Evolutionary conservation across 257 asterid species (phyloP), one percentile per base, ranked within the genome.

Genomic region (Datura wrightii): DNA sequence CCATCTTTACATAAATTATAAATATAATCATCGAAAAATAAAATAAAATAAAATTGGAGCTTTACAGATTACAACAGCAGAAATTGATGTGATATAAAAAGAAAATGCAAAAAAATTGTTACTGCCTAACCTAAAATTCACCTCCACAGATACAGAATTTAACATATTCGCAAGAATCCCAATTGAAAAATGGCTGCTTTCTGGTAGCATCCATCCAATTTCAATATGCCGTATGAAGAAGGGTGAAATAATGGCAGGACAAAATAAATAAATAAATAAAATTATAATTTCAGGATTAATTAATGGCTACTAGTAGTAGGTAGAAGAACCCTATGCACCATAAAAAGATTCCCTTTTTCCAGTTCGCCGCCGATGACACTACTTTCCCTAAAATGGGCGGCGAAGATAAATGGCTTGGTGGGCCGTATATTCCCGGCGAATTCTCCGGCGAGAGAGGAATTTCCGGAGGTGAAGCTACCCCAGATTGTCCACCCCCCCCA

Each of bases 391-490:
- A 36, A 48, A 92, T 93, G 36, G 96, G 94, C 39, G 99, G 94
- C 8, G 97, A 82, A 1, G 94, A 87, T 44, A 90, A 89, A 70
- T 87, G 93, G 82, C 90, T 89, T 5, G 95, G 85, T 9, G 94
- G 92, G 3, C 88, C 89, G 58, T 81, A 69, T 3, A 84, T 11
- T 16, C 42, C 93, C 0, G 92, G 93, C 3, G 89, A 85, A 83
- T 69, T 85, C 2, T 83, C 93, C 53, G 95, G 97, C 2, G 97
- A 85, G 5, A 85, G 83, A 5, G 93, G 85, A 34, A 18, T 89
- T 50, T 86, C 93, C 6, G 97, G 97, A 10, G 99, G 91, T 87
- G 83, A 92, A 59, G 96, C 98, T 2, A 84, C 69, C 54, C 91
- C 93, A 39, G 89, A 48, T 48, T 48, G 31, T 24, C 31, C 31